These are phyloP conservation scores for Aristolochia fimbriata DNA, from an alignment of 164 flowering plant genomes.

Conservation along the genomic window DNA sequence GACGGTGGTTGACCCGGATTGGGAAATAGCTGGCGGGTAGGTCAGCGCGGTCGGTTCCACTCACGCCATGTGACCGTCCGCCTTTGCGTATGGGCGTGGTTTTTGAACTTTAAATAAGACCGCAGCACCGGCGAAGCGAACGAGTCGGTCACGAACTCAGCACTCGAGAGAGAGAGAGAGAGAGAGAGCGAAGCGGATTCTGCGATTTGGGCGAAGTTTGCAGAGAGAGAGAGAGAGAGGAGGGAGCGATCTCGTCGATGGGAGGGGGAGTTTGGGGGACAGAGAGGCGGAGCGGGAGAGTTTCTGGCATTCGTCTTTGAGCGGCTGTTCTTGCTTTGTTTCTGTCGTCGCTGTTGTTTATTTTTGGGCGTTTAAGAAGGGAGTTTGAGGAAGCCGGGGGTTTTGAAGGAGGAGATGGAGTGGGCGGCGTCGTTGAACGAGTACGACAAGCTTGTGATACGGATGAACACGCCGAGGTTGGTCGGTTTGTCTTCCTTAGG, in stretches of 20 bases:
- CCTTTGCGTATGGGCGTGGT: conserved; percentile 14
- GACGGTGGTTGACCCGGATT: neutral
- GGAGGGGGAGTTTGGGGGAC: conserved; percentile 8
- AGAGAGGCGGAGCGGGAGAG: conserved; percentile 6
- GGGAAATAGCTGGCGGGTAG: neutral
- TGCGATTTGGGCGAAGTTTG: no score
- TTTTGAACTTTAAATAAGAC: conserved; percentile 5
- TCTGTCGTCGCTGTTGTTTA: conserved; percentile 5
- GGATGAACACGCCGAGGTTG: conserved; percentile 90
- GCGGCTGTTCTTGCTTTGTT: neutral
- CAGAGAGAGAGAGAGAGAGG: no score
- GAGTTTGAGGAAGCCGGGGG: no score
- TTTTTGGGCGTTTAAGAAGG: no score
- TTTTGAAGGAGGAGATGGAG: conserved; percentile 26
- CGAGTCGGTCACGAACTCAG: no score
- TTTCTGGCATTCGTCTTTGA: conserved; percentile 4
- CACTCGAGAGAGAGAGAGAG: no score
- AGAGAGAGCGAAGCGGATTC: no score
- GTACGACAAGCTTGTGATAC: conserved; percentile 70
- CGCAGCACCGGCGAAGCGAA: no score
- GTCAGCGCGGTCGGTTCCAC: neutral
- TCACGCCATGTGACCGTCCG: conserved; percentile 3
- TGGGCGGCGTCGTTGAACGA: conserved; percentile 48
- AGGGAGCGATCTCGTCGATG: conserved; percentile 16
- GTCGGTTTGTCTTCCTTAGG: conserved; percentile 6